Conservation (phyloP, 2,329 filamentous ascomycete genomes). For the Aspergillus ochraceus region DNA sequence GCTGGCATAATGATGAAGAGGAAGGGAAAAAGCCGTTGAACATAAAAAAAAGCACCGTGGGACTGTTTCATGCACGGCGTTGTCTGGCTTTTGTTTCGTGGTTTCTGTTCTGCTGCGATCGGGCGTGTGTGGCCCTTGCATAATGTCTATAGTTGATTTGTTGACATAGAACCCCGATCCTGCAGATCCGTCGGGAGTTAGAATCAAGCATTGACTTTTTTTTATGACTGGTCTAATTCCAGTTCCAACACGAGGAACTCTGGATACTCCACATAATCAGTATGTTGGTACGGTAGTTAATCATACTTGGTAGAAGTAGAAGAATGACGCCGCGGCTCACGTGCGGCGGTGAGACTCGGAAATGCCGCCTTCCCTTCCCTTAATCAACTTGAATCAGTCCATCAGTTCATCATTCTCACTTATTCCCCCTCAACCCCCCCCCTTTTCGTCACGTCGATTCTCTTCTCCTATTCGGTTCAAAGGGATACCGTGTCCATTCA, state of each 20-base stretch:
- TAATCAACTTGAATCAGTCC: slow-evolving; percentile 7
- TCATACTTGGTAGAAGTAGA: no score
- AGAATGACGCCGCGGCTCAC: not conserved
- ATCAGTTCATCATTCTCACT: not conserved
- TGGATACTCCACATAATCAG: no score
- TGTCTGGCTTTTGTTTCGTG: slow-evolving; percentile 22
- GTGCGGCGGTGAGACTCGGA: slow-evolving; percentile 6
- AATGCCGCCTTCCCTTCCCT: not conserved
- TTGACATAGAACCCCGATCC: not conserved
- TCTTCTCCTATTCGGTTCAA: not conserved
- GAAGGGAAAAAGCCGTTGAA: not conserved
- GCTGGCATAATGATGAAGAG: slow-evolving; percentile 31
- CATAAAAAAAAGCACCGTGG: slow-evolving; percentile 18
- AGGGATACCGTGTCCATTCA: slow-evolving; percentile 5
- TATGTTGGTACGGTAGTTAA: no score
- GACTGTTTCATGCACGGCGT: slow-evolving; percentile 34
- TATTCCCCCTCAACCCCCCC: not conserved
- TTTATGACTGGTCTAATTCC: no score
- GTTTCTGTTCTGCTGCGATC: slow-evolving; percentile 24
- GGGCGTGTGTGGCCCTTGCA: slow-evolving; percentile 36
- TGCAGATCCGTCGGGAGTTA: not conserved
- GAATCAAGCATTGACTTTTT: not conserved
- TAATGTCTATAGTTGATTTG: not conserved
- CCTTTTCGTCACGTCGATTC: not conserved
- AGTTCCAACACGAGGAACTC: no score